Evolutionary conservation across 108 stramenopile species (phyloP).

Genomic region (Stephanodiscus triporus): DNA sequence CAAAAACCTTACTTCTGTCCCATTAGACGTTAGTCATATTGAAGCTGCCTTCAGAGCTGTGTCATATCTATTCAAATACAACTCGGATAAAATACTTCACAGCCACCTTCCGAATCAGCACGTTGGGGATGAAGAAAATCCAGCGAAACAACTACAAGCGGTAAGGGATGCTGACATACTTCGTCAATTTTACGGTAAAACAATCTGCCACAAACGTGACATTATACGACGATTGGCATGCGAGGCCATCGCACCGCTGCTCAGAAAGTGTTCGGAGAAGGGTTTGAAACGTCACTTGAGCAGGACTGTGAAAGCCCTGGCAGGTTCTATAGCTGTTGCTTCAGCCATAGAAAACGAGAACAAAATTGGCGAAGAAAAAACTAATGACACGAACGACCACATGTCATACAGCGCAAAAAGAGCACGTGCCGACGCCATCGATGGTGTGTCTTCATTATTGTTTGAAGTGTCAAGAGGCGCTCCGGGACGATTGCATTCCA

Average conservation of each 20-base stretch:
- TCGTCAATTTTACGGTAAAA: slow-evolving; percentile 79
- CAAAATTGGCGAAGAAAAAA: slow-evolving; percentile 3
- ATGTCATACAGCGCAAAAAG: slow-evolving; percentile 39
- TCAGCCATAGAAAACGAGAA: not conserved
- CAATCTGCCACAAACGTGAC: slow-evolving; percentile 74
- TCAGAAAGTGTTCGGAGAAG: slow-evolving; percentile 66
- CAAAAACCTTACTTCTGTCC: slow-evolving; percentile 50
- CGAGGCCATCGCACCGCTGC: slow-evolving; percentile 79
- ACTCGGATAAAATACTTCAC: slow-evolving; percentile 58
- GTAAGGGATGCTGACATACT: slow-evolving; percentile 61
- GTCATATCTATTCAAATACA: slow-evolving; percentile 84
- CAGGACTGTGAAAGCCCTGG: slow-evolving; percentile 72
- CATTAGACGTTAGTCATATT: slow-evolving; percentile 76
- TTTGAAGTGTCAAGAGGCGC: slow-evolving; percentile 76
- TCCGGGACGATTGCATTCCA: slow-evolving; percentile 71
- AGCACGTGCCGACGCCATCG: slow-evolving; percentile 67
- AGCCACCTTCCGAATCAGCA: slow-evolving; percentile 20
- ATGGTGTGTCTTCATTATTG: slow-evolving; percentile 76
- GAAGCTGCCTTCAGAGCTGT: slow-evolving; percentile 83
- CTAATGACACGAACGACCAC: not conserved
- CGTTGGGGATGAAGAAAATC: slow-evolving; percentile 6
- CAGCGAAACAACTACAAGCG: slow-evolving; percentile 21
- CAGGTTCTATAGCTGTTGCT: slow-evolving; percentile 40
- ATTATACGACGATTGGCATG: slow-evolving; percentile 73
- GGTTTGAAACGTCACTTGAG: slow-evolving; percentile 70